Base-by-base conservation (phyloP, 2,329 filamentous ascomycete species). In the Xylariaceae sp. region DNA sequence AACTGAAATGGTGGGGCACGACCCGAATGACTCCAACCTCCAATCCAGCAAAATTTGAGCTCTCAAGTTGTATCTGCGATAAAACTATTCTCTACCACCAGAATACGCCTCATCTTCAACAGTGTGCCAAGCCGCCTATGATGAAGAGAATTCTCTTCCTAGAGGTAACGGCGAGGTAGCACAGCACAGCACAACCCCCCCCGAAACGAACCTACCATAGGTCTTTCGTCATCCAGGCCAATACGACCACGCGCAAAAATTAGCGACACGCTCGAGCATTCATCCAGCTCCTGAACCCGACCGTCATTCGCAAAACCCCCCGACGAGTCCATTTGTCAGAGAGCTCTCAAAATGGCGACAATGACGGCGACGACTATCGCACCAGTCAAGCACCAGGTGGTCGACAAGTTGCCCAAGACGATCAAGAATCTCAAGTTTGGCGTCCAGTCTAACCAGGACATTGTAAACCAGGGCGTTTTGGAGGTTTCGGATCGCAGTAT, bases 351-450 rank as follows among this genome's bases (percentile, higher is more conserved):
- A 16, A 72, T 70, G 70, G 65, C 70, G 46, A 70, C 69, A 19
- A 60, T 62, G 11, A 69, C 67, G 3, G 53, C 59, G 28, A 65
- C 65, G 37, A 65, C 70, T 14, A 68, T 73, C 31, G 71, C 69
- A 50, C 74, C 77, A 26, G 74, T 87, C 68, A 97, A 97, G 82
- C 87, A 92, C 79, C 92, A 96, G 83, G 89, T 97, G 73, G 85
- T 92, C 51, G 92, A 97, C 76, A 87, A 88, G 72, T 83, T 91
- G 54, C 94, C 94, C 29, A 96, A 96, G 80, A 89, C 91, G 70
- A 96, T 97, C 79, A 92, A 89, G 74, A 89, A 92, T 71, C 85
- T 98, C 73, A 93, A 96, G 72, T 98, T 98, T 75, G 94, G 94
- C 70, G 91, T 98, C 61, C 86, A 96, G 87, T 96, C 93, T 23